Evolutionary conservation across 202 grass and related monocot genomes (phyloP).

Genomic region (Panicum hallii): DNA sequence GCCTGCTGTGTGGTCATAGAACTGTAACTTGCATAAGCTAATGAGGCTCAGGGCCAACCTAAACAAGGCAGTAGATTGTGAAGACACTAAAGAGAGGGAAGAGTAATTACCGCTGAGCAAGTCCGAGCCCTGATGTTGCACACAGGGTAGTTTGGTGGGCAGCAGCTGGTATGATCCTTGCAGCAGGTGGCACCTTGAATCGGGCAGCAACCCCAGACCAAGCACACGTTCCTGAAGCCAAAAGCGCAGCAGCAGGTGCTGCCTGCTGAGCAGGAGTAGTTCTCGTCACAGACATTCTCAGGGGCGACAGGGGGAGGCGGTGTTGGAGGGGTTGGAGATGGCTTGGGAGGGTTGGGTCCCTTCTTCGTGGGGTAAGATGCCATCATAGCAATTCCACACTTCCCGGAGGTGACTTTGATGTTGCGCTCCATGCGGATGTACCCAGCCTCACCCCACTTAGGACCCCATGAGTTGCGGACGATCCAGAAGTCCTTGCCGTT

Average conservation of each 20-base stretch:
- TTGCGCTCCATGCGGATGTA: constrained; percentile 91
- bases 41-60: not conserved
- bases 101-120: constrained; percentile 64
- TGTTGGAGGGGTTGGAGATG: constrained; percentile 60
- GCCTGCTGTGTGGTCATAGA: not conserved
- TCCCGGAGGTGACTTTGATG: constrained; percentile 56
- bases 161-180: constrained; percentile 80
- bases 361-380: constrained; percentile 91
- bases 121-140: constrained; percentile 70
- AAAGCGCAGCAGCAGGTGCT: constrained; percentile 87
- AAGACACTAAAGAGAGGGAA: not conserved
- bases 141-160: constrained; percentile 70
- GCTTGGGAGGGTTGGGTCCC: constrained; percentile 66
- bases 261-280: constrained; percentile 50
- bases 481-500: constrained; percentile 91
- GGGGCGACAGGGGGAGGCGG: constrained; percentile 51
- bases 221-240: constrained; percentile 57
- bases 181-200: constrained; percentile 75
- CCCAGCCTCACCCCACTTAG: constrained; percentile 80
- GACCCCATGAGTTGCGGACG: constrained; percentile 92
- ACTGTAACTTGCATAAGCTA: not conserved
- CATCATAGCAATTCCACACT: constrained; percentile 91
- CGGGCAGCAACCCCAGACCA: constrained; percentile 90
- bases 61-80: not conserved
- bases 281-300: constrained; percentile 57